Evolutionary conservation across 345 rosid species (phyloP).

Genomic region (Hibiscus syriacus): DNA sequence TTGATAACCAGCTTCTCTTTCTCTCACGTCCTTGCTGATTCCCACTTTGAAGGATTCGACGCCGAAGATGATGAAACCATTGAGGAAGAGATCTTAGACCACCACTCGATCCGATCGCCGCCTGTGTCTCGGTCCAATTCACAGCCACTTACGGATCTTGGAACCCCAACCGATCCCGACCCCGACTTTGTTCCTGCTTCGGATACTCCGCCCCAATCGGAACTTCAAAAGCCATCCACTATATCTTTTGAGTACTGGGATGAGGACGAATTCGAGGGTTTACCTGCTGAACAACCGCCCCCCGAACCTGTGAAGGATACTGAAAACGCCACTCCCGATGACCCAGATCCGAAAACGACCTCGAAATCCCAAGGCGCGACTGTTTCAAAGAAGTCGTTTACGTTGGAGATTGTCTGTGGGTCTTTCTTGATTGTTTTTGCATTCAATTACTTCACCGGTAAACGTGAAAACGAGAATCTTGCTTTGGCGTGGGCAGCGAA

Average conservation of each 20-base stretch:
- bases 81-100: conserved; percentile 36
- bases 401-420: conserved; percentile 56
- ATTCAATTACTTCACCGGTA: conserved; percentile 78
- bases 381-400: conserved; percentile 34
- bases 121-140: conserved; percentile 51
- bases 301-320: conserved; percentile 14
- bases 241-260: conserved; percentile 76
- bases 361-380: conserved; percentile 8
- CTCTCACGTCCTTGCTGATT: conserved; percentile 30
- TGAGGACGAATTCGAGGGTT: conserved; percentile 94
- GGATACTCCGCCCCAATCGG: conserved; percentile 15
- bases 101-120: conserved; percentile 41
- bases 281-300: conserved; percentile 39
- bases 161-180: conserved; percentile 19
- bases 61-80: conserved; percentile 58
- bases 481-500: conserved; percentile 87
- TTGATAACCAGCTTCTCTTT: conserved; percentile 19
- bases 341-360: conserved; percentile 25
- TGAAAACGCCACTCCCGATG: conserved; percentile 24
- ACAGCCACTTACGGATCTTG: conserved; percentile 20
- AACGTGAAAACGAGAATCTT: conserved; percentile 75
- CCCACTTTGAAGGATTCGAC: conserved; percentile 98
- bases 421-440: conserved; percentile 53
- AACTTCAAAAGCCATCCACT: conserved; percentile 31
- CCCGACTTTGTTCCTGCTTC: conserved; percentile 16